phyloP scores from a whole-genome alignment of 129 eudicot genomes.

The Lactuca sativa region DNA sequence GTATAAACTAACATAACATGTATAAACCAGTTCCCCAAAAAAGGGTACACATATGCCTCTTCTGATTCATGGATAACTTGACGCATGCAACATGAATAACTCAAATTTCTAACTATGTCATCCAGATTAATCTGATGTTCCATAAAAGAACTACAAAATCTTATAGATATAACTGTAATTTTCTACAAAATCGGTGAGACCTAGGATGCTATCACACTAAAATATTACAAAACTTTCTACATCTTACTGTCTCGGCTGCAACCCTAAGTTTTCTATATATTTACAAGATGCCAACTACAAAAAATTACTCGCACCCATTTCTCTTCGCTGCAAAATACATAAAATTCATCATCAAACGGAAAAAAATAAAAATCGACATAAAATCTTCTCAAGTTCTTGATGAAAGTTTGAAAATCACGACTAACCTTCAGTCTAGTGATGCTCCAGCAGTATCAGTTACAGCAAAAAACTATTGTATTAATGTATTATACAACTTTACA shows the following conservation, averaged over 20 bases:
- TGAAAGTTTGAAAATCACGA: conserved; percentile 2
- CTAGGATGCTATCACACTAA: conserved; percentile 1
- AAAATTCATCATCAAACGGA: not conserved
- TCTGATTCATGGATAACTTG: not conserved
- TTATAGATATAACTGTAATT: not conserved
- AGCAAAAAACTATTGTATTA: conserved; percentile 15
- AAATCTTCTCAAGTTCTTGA: conserved; percentile 2
- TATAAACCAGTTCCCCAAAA: too few relatives aligned
- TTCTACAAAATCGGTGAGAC: not conserved
- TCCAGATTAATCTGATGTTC: not conserved
- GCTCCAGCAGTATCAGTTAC: conserved; percentile 30
- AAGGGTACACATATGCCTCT: not conserved
- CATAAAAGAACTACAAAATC: conserved; percentile 2
- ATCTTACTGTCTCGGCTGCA: conserved; percentile 12
- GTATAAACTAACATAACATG: too few relatives aligned
- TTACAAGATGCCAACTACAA: conserved; percentile 31
- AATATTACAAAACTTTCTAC: not conserved
- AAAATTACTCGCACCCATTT: conserved; percentile 13
- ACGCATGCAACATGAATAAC: not conserved
- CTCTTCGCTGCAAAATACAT: conserved; percentile 17
- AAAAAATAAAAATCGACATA: conserved; percentile 1
- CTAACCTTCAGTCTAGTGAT: conserved; percentile 21
- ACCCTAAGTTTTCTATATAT: conserved; percentile 27
- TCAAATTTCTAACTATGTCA: not conserved
- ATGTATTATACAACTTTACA: conserved; percentile 29